Conservation (phyloP, 2,329 filamentous ascomycete species). For the Colletotrichum orbiculare region DNA sequence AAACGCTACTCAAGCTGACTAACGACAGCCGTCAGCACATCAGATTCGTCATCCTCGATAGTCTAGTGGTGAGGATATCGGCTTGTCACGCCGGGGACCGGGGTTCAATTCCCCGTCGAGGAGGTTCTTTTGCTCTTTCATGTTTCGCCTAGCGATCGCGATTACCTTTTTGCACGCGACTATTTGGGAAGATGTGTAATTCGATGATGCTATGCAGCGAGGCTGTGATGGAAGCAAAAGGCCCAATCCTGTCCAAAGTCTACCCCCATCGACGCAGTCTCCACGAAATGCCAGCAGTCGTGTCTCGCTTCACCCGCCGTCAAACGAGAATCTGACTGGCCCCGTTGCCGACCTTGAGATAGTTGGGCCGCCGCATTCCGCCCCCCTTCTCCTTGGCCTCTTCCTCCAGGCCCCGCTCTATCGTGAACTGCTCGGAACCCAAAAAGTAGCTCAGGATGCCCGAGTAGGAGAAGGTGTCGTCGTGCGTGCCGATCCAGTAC, state of each 20-base stretch:
- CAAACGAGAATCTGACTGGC: conserved; percentile 1
- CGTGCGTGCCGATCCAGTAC: conserved; percentile 6
- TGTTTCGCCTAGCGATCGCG: too few relatives aligned
- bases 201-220: too few relatives aligned
- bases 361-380: not conserved
- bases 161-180: not conserved
- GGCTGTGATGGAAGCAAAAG: too few relatives aligned
- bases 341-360: conserved; percentile 1
- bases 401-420: conserved; percentile 3
- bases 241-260: too few relatives aligned
- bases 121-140: conserved; percentile 12
- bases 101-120: conserved; percentile 17
- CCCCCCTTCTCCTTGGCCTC: conserved; percentile 1
- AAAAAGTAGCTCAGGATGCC: not conserved
- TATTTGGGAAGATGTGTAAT: too few relatives aligned
- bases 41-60: conserved; percentile 16
- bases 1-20: too few relatives aligned
- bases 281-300: not conserved
- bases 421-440: not conserved
- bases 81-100: too few relatives aligned
- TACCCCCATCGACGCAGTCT: too few relatives aligned
- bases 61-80: conserved; percentile 37
- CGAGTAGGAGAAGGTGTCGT: not conserved
- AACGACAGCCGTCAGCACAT: accelerated
- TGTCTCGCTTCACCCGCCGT: not conserved